These are phyloP conservation scores for Rosa hybrid DNA, from an alignment of 331 rosid species.

Conservation along the genomic window DNA sequence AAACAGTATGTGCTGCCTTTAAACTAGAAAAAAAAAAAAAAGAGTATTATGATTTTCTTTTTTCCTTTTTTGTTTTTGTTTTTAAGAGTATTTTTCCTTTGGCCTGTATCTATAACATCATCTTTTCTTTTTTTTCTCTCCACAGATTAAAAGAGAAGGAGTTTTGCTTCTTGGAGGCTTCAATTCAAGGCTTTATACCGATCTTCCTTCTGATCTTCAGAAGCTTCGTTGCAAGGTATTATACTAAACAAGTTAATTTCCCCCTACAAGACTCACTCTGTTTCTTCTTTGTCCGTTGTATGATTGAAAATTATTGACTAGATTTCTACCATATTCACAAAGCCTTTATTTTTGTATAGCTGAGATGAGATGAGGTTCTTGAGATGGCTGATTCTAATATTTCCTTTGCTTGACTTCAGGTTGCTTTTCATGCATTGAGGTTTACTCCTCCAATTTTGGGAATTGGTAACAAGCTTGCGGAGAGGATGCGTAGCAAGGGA, in stretches of 20 bases:
- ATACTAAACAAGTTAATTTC: not conserved
- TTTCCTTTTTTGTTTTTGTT: no score
- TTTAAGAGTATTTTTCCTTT: not conserved
- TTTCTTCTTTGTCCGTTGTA: not conserved
- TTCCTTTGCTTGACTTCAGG: slow-evolving; percentile 46
- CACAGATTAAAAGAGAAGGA: slow-evolving; percentile 89
- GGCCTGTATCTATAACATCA: not conserved
- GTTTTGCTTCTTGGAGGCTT: slow-evolving; percentile 84
- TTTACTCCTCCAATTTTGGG: slow-evolving; percentile 76
- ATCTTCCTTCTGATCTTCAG: slow-evolving; percentile 96
- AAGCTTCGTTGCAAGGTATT: slow-evolving; percentile 94
- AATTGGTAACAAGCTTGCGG: slow-evolving; percentile 72
- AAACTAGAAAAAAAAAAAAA: no score
- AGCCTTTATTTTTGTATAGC: not conserved
- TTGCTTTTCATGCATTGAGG: slow-evolving; percentile 88
- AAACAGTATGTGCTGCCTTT: not conserved
- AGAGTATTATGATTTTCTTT: not conserved
- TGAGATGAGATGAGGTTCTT: not conserved
- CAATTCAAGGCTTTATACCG: slow-evolving; percentile 89
- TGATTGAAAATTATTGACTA: not conserved
- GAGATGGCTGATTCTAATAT: slow-evolving; percentile 24
- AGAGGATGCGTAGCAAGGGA: slow-evolving; percentile 79
- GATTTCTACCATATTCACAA: not conserved
- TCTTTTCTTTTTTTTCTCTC: not conserved
- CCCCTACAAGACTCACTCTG: not conserved